A percentile compares a stretch with the other conserved stretches of the same genome.
These are phyloP conservation scores for Picochlorum sp. DNA, from an alignment of 139 green algal genomes.

Conservation along the genomic window DNA sequence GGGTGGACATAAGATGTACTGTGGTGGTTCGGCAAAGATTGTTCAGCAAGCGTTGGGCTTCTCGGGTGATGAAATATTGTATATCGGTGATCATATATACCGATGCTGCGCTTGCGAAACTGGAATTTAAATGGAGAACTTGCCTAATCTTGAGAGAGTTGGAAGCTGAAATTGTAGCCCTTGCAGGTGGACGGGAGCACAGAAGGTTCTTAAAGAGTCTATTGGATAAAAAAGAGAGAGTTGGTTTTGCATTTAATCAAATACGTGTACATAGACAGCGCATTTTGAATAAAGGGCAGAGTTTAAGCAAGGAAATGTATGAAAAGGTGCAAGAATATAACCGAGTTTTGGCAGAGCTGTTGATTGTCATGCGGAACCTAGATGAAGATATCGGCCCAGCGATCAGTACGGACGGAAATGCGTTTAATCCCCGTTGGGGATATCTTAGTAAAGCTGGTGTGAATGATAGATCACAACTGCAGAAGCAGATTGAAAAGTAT, in stretches of 20 bases:
- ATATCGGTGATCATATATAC: conserved; percentile 64
- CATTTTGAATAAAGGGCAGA: not conserved
- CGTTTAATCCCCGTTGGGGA: conserved; percentile 88
- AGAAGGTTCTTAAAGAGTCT: conserved; percentile 70
- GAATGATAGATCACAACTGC: conserved; percentile 93
- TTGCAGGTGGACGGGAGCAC: conserved; percentile 58
- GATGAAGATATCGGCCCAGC: conserved; percentile 76
- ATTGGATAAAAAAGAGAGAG: conserved; percentile 87
- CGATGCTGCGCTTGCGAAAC: conserved; percentile 7
- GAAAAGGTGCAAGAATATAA: conserved; percentile 43
- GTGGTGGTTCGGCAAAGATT: conserved; percentile 68
- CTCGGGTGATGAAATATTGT: conserved; percentile 83
- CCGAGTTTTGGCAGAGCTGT: conserved; percentile 69
- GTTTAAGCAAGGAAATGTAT: conserved; percentile 21
- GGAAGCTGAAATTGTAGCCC: conserved; percentile 81
- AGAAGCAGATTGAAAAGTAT: conserved; percentile 93
- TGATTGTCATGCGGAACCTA: conserved; percentile 78
- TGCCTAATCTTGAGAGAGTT: conserved; percentile 84
- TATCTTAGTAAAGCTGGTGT: conserved; percentile 84
- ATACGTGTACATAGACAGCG: conserved; percentile 52
- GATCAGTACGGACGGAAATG: conserved; percentile 68
- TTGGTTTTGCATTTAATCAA: conserved; percentile 91
- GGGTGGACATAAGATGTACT: conserved; percentile 75
- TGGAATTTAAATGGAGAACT: conserved; percentile 36
- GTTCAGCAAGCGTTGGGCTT: conserved; percentile 85